Conservation (phyloP, 2,329 filamentous ascomycete genomes). For the Xylariomycetidae sp. region DNA sequence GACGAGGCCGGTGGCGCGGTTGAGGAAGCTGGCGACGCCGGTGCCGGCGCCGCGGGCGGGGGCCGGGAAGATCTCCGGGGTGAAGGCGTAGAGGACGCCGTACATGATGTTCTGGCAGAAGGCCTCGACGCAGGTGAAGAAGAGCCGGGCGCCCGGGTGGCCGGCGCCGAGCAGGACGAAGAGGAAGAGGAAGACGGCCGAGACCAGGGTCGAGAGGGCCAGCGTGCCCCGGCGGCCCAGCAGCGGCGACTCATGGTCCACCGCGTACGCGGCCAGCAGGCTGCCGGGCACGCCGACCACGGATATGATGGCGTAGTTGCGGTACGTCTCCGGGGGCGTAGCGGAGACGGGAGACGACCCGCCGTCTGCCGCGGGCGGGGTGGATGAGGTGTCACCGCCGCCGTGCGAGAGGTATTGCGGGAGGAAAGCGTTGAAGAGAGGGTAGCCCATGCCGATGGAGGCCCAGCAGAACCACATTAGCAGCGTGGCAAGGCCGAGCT, state of each 20-base stretch:
- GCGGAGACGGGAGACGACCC: slow-evolving; percentile 22
- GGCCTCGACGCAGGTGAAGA: slow-evolving; percentile 63
- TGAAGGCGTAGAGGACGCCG: slow-evolving; percentile 72
- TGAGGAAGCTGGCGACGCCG: slow-evolving; percentile 68
- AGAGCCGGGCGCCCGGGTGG: slow-evolving; percentile 54
- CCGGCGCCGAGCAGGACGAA: slow-evolving; percentile 58
- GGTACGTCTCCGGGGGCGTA: slow-evolving; percentile 53
- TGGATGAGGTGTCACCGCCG: slow-evolving; percentile 31
- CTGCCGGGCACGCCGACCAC: slow-evolving; percentile 73
- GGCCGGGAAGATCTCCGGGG: slow-evolving; percentile 71
- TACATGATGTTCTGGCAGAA: slow-evolving; percentile 77
- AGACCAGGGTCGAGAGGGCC: slow-evolving; percentile 61
- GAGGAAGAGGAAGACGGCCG: slow-evolving; percentile 64
- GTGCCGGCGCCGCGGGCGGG: slow-evolving; percentile 68
- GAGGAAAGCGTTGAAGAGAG: slow-evolving; percentile 86
- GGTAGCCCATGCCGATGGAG: slow-evolving; percentile 80
- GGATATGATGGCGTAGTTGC: slow-evolving; percentile 78
- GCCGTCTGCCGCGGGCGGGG: slow-evolving; percentile 23
- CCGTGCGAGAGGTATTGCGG: slow-evolving; percentile 74
- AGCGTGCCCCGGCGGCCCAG: slow-evolving; percentile 70
- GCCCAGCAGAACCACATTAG: slow-evolving; percentile 78
- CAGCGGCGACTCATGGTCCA: slow-evolving; percentile 58
- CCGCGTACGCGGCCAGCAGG: slow-evolving; percentile 67
- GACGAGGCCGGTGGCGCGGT: slow-evolving; percentile 61
- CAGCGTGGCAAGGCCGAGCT: slow-evolving; percentile 45